Percentiles rank a stretch among this genome's conserved stretches.
Conservation (phyloP, 495 filamentous ascomycete genomes). For the Talaromyces trachyspermus region DNA sequence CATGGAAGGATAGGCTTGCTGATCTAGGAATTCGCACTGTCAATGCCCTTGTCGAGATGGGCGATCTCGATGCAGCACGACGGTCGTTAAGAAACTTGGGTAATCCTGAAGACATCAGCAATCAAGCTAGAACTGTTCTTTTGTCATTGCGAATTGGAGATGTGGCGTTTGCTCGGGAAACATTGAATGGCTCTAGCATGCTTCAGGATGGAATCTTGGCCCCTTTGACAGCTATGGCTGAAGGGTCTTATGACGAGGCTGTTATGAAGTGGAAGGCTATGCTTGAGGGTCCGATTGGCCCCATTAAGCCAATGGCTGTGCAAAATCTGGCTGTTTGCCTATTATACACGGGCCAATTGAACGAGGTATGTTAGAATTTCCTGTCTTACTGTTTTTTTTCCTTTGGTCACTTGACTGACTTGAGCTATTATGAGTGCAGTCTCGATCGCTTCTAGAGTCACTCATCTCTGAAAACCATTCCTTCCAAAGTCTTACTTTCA, state of each 20-base stretch:
- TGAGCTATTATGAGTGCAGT: conserved; percentile 29
- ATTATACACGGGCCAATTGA: conserved; percentile 69
- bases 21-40: conserved; percentile 75
- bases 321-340: conserved; percentile 79
- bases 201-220: conserved; percentile 36
- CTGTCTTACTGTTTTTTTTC: too few species aligned
- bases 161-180: conserved; percentile 52
- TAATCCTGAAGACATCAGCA: conserved; percentile 24
- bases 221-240: conserved; percentile 70
- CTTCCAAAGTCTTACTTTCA: conserved; percentile 76
- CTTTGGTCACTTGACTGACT: not conserved
- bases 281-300: conserved; percentile 25
- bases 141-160: conserved; percentile 72
- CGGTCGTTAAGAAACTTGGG: conserved; percentile 49
- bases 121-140: conserved; percentile 48
- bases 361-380: conserved; percentile 57
- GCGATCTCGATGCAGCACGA: conserved; percentile 70
- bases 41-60: conserved; percentile 83
- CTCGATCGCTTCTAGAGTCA: conserved; percentile 53
- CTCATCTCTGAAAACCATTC: conserved; percentile 52
- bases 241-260: conserved; percentile 61
- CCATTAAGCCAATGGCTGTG: conserved; percentile 44
- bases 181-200: conserved; percentile 24
- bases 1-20: conserved; percentile 62
- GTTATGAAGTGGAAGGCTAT: conserved; percentile 55